A percentile compares a stretch with the other conserved stretches of the same genome.
Conservation (phyloP, 2,329 filamentous ascomycete species). For the Fusarium acutatum region DNA sequence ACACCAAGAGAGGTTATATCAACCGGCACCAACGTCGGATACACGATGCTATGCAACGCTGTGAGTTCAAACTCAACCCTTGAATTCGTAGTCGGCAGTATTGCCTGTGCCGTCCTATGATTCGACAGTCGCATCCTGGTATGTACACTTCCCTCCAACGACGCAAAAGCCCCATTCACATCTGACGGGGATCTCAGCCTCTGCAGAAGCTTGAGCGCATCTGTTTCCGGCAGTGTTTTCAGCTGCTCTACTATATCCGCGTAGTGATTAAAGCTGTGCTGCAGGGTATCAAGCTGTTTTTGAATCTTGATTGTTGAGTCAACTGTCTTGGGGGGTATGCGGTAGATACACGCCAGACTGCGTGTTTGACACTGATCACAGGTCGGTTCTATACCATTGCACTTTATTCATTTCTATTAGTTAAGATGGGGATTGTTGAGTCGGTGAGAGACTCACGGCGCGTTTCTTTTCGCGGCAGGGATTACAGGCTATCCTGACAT, state of each 20-base stretch:
- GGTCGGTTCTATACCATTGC: background rate
- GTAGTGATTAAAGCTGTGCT: background rate
- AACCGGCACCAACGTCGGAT: background rate
- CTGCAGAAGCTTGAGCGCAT: background rate
- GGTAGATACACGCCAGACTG: background rate
- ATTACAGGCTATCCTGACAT: constrained; percentile 16
- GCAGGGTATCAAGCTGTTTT: constrained; percentile 2
- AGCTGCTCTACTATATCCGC: background rate
- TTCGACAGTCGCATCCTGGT: background rate
- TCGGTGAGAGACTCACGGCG: background rate
- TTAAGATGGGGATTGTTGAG: background rate
- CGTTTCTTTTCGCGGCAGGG: constrained; percentile 11
- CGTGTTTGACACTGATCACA: constrained; percentile 8
- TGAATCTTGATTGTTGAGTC: constrained; percentile 2
- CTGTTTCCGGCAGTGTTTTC: background rate
- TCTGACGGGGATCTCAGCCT: background rate
- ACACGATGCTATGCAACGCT: background rate
- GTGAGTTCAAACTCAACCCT: constrained; percentile 3
- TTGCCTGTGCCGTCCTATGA: background rate
- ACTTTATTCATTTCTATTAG: background rate
- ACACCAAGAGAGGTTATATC: background rate
- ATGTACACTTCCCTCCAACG: background rate
- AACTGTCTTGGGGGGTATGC: constrained; percentile 2
- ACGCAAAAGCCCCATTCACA: background rate
- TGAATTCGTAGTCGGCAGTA: background rate